Evolutionary conservation across 352 stramenopile genomes (phyloP), one percentile per base, ranked within the genome.

Genomic region (Peronospora belbahrii): DNA sequence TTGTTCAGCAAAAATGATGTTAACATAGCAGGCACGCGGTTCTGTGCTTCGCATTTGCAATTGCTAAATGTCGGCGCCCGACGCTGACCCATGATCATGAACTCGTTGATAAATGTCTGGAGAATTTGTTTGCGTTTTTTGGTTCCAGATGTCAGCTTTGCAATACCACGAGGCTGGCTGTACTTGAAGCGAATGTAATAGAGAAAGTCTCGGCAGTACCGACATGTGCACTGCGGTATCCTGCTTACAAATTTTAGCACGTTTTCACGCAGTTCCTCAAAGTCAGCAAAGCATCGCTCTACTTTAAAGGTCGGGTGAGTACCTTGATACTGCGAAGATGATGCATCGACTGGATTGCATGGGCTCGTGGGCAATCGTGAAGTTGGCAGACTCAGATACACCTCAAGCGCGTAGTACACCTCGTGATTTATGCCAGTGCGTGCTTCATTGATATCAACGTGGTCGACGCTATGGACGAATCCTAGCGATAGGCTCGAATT

Each of bases 241-340:
- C 30, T 52, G 48, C 48, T 62, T 27, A 70, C 62, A 17, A 37
- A 51, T 3, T 37, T 52, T 6, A 67, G 48, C 34, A 78, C 59
- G 8, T 80, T 59, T 30, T 69, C 38, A 19, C 67, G 65, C 24
- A 85, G 43, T 42, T 66, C 47, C 30, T 70, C 59, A 43, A 85
- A 85, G 6, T 81, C 65, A 3, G 67, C 67, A 45, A 79, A 85
- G 18, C 62, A 56, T 25, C 61, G 59, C 42, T 81, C 52, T 25
- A 81, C 56, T 23, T 65, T 65, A 37, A 67, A 79, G 20, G 67
- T 52, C 55, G 67, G 45, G 18, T 40, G 27, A 13, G 30, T 27
- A 24, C 45, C 34, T 11, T 48, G 38, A 3, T 43, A 23, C 0
- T 28, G 36, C 7, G 37, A 25, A 9, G 31, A 50, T 3, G 31